Conservation (phyloP, 345 rosid species). For the Gossypium thurberi region DNA sequence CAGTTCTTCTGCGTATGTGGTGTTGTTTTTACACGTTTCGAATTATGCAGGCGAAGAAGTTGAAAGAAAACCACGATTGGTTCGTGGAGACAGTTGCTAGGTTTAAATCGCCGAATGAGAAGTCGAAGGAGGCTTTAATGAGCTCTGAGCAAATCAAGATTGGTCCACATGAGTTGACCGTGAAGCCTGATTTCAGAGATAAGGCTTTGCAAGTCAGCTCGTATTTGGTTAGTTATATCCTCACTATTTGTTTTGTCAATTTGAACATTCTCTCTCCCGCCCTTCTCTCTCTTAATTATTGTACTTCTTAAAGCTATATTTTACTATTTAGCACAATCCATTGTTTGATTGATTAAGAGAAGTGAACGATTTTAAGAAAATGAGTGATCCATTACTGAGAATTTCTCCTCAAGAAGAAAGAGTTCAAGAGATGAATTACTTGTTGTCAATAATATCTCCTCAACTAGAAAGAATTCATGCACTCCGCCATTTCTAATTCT, state of each 20-base stretch:
- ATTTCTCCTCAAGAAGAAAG: background rate
- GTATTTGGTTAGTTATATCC: constrained; percentile 40
- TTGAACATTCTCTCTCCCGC: background rate
- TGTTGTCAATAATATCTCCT: background rate
- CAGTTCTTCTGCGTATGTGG: background rate
- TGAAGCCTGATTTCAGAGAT: constrained; percentile 55
- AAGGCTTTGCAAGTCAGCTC: constrained; percentile 68
- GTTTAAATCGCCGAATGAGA: constrained; percentile 55
- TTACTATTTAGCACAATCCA: background rate
- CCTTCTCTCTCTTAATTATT: background rate
- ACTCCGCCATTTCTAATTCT: background rate
- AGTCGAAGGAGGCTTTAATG: constrained; percentile 76
- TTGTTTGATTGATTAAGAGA: background rate
- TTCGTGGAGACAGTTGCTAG: constrained; percentile 47
- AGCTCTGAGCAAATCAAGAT: constrained; percentile 44
- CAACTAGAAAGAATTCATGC: background rate
- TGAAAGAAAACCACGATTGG: constrained; percentile 70
- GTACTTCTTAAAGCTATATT: background rate
- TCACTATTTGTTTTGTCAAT: background rate
- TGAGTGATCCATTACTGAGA: background rate
- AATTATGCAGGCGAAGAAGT: constrained; percentile 50
- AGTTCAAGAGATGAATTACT: background rate
- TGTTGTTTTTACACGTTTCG: background rate
- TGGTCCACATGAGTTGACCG: constrained; percentile 48
- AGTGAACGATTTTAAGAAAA: background rate